Conservation (phyloP, 2,329 filamentous ascomycete genomes). For the Fusarium ramigenum region DNA sequence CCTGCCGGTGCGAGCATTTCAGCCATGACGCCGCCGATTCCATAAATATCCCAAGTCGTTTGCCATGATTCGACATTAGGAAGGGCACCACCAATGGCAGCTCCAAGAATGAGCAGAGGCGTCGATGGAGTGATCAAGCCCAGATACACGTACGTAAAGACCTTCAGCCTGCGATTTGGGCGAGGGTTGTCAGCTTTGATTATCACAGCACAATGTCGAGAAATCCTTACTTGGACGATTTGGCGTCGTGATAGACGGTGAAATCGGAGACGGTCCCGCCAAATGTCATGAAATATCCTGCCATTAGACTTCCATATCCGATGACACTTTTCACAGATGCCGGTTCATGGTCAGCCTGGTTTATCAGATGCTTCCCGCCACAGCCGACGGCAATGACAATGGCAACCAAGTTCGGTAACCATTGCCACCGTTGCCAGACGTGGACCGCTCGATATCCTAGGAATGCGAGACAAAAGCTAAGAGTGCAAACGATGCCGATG, state of each 20-base stretch:
- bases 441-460: constrained; percentile 65
- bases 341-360: constrained; percentile 55
- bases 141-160: constrained; percentile 53
- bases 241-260: constrained; percentile 59
- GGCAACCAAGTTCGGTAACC: constrained; percentile 64
- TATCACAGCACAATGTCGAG: not conserved
- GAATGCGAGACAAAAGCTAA: constrained; percentile 64
- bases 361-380: constrained; percentile 58
- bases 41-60: constrained; percentile 41
- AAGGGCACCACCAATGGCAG: constrained; percentile 50
- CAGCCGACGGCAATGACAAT: constrained; percentile 63
- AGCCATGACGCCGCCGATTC: constrained; percentile 45
- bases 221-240: constrained; percentile 32
- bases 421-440: constrained; percentile 64
- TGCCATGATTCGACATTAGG: constrained; percentile 46
- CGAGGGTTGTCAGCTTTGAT: constrained; percentile 50
- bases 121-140: constrained; percentile 55
- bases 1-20: constrained; percentile 47
- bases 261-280: constrained; percentile 66
- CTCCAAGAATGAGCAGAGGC: constrained; percentile 52
- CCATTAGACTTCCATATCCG: constrained; percentile 58
- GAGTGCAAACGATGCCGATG: constrained; percentile 64
- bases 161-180: constrained; percentile 36
- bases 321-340: constrained; percentile 52
- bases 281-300: constrained; percentile 64